Conservation (phyloP, 495 filamentous ascomycete genomes). For the Penicillium parvum region DNA sequence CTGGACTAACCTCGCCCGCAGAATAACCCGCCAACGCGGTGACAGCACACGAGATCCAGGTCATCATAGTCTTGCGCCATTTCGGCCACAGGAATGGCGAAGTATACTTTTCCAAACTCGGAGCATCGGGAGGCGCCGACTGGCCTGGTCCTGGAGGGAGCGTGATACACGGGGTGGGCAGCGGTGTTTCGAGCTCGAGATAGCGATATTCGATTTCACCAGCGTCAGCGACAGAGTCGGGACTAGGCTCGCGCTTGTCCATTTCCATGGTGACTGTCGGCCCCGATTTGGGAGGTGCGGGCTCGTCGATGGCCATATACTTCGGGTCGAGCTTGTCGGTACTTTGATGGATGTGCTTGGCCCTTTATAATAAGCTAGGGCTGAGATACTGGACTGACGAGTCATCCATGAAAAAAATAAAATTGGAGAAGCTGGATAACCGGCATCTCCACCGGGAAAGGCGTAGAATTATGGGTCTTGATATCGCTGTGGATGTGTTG, state of each 20-base stretch:
- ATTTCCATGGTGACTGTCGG: constrained; percentile 17
- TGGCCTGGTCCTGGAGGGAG: constrained; percentile 27
- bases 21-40: constrained; percentile 78
- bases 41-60: constrained; percentile 69
- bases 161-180: constrained; percentile 54
- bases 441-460: constrained; percentile 4
- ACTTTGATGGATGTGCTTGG: constrained; percentile 3
- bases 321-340: too few species aligned
- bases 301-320: background rate
- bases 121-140: constrained; percentile 47
- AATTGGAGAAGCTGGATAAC: constrained; percentile 16
- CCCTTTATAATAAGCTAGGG: constrained; percentile 1
- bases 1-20: constrained; percentile 74
- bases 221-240: constrained; percentile 16
- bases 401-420: constrained; percentile 3
- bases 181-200: constrained; percentile 64
- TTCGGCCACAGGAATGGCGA: constrained; percentile 73
- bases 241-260: constrained; percentile 13
- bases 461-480: background rate
- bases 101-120: constrained; percentile 61
- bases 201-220: constrained; percentile 61
- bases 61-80: constrained; percentile 64
- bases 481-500: background rate
- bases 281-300: constrained; percentile 2
- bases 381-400: constrained; percentile 5